Conservation (phyloP, 2,329 filamentous ascomycete genomes). For the Penicillium griseofulvum region DNA sequence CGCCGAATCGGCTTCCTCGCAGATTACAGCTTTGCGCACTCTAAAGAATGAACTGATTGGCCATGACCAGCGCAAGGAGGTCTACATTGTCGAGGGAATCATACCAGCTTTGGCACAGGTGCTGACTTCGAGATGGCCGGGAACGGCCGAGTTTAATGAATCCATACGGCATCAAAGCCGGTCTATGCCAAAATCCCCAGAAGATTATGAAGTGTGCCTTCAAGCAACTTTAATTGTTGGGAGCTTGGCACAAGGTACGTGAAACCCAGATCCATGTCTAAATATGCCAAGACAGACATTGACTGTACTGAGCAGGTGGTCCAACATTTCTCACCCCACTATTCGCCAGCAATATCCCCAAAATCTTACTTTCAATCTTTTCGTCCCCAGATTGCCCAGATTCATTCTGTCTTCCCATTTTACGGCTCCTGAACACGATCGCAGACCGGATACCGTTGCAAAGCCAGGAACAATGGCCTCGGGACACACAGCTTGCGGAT, state of each 20-base stretch:
- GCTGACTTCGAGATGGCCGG: conserved; percentile 46
- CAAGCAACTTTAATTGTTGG: conserved; percentile 83
- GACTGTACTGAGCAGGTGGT: conserved; percentile 59
- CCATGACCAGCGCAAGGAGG: conserved; percentile 80
- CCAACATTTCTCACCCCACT: conserved; percentile 74
- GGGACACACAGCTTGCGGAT: conserved; percentile 57
- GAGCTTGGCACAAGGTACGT: conserved; percentile 76
- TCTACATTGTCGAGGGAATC: conserved; percentile 68
- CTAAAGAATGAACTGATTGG: conserved; percentile 90
- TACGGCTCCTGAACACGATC: conserved; percentile 72
- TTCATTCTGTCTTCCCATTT: conserved; percentile 67
- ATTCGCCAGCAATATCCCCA: conserved; percentile 64
- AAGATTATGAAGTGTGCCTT: conserved; percentile 67
- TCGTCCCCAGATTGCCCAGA: conserved; percentile 63
- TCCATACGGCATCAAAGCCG: conserved; percentile 21
- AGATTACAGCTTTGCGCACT: conserved; percentile 60
- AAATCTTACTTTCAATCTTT: conserved; percentile 68
- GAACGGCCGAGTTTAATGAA: conserved; percentile 33
- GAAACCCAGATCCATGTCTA: neutral
- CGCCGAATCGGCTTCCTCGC: conserved; percentile 45
- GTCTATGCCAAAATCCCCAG: conserved; percentile 45
- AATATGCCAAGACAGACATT: neutral
- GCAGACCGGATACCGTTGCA: conserved; percentile 62
- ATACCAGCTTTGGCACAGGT: conserved; percentile 53
- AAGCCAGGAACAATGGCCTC: conserved; percentile 50